Base-by-base conservation (phyloP, 257 asterid species). In the Solanum paucissectum region DNA sequence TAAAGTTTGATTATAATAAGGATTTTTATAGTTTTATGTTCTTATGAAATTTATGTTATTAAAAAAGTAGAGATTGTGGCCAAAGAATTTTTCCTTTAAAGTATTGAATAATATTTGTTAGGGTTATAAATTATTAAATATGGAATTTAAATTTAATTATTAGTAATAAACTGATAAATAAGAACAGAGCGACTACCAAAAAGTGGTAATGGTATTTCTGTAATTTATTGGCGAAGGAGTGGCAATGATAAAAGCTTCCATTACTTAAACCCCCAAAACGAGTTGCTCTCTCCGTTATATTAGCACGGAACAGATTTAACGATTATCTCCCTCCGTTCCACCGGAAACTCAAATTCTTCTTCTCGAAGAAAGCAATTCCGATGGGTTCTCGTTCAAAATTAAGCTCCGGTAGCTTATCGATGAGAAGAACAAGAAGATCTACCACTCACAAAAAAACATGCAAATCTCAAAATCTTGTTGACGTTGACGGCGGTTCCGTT, bases 331-430 rank as follows among this genome's bases (percentile, higher is more conserved):
- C 83, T 32, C 33, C 46, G 64, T 7, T 33, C 64, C 10, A 23
- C 73, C 73, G 13, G 76, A 38, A 46, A 68, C 34, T 81, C 64
- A 36, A 20, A 8, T 3, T 83, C 9, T 42, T 68, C 37, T 46
- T 27, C 38, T 5, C 34, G 6, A 1, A 23, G 27, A 36, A 36
- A 23, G 21, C 82, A 25, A 29, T 12, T 21, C 29, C 38, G 66
- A 95, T 94, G 96, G 95, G 93, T n/a, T 90, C 93, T n/a, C 89
- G 87, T 89, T 92, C 92, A 29, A 89, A 88, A 18, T 76, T 90
- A 87, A 89, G 85, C 69, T 79, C 92, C 23, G 25, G 72, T 55
- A 83, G 88, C 83, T 13, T 86, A 34, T 44, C 91, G 25, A 68
- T 75, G 66, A 82, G 90, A 84, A 88, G 85, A 88, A 85, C 76